Evolutionary conservation across 345 rosid genomes (phyloP), one percentile per base, ranked within the genome.

Genomic region (Lepidium aucheri): DNA sequence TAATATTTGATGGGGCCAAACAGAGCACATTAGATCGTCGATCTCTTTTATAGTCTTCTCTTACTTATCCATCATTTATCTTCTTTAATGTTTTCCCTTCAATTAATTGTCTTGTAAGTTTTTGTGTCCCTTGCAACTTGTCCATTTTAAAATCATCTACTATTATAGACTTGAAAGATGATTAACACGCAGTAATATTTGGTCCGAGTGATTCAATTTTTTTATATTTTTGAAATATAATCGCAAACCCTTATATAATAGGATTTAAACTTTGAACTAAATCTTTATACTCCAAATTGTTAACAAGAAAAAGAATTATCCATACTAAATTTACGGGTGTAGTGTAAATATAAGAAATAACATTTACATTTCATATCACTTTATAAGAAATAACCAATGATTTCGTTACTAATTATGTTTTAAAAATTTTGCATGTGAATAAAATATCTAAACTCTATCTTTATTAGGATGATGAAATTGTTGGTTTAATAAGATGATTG

Each of bases 1-100:
- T 64, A 54, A 45, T 63, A 54, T 71, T 16, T 62, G 69, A 71
- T 63, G 70, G 44, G 76, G 60, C 75, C 65, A 72, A 39, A 55
- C 65, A 22, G 32, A 3, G 44, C 50, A 55, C 75, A 64, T 56
- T 65, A 32, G 18, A 38, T 36, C 43, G 15, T 63, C 51, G n/a
- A 63, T 55, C 58, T 36, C 20, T 54, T 42, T 42, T 52, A 61
- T 52, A 44, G 9, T 44, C 33, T 8, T 57, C 4, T 26, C 30
- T 11, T n/a, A 3, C 18, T 22, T 36, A 40, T 36, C 20, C 18
- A 63, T 71, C 56, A 45, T 3, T 33, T 16, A 1, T 20, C 22
- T 20, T 20, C 22, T 20, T 20, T n/a, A 20, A 20, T 34, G 8
- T 49, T 22, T 24, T 11, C 49, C 75, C 42, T 44, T 54, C 55